These are phyloP conservation scores for Rutidosis leptorrhynchoides DNA, from an alignment of 129 eudicot species.

Conservation along the genomic window DNA sequence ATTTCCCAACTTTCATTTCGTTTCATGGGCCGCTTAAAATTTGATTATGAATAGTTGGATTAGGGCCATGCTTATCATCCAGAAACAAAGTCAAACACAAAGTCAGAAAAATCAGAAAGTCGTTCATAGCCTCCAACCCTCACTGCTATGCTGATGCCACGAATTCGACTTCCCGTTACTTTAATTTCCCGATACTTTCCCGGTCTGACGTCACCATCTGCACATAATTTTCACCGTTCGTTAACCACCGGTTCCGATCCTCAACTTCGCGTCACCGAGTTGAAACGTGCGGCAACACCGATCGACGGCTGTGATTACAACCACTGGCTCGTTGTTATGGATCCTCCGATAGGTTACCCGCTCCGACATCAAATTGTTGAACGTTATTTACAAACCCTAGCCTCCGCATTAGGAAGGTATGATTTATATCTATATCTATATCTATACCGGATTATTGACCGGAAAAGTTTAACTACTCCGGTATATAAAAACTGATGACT, in stretches of 20 bases:
- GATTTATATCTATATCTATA: no score
- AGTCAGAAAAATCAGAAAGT: no score
- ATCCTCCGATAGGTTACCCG: conserved; percentile 42
- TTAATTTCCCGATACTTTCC: neutral
- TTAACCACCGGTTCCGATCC: conserved; percentile 17
- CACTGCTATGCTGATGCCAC: neutral
- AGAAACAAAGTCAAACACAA: no score
- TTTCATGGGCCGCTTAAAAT: no score
- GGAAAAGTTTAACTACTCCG: neutral
- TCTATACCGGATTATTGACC: no score
- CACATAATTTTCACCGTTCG: conserved; percentile 28
- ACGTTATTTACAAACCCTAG: no score
- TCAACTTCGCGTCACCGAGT: conserved; percentile 16
- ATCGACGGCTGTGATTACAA: conserved; percentile 51
- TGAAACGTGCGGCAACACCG: conserved; percentile 30
- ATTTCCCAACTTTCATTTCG: no score
- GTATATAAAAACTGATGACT: no score
- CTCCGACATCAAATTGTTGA: conserved; percentile 41
- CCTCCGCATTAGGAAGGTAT: conserved; percentile 53
- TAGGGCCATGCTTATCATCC: no score
- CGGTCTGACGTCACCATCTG: neutral
- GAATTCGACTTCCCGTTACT: conserved; percentile 5
- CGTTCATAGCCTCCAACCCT: neutral
- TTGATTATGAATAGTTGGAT: no score
- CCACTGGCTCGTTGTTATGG: conserved; percentile 58